These are phyloP conservation scores for Hypoxylon sp. DNA, from an alignment of 2,329 filamentous ascomycete genomes.

Conservation along the genomic window DNA sequence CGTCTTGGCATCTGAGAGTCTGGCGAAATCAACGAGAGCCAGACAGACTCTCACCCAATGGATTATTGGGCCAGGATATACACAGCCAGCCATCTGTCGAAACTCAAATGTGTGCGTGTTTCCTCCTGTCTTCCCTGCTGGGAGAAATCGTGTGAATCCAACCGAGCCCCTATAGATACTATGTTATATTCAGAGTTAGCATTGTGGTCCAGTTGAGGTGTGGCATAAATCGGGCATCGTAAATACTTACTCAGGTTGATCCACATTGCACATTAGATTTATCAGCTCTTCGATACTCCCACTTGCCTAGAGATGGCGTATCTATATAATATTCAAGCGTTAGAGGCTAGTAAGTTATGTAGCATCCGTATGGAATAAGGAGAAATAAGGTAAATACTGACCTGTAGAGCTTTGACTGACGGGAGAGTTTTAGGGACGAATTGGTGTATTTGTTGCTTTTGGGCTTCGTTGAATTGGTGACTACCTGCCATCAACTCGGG, in stretches of 20 bases:
- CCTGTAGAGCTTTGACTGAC: conserved; percentile 6
- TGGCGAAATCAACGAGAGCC: conserved; percentile 44
- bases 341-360: not conserved
- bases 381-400: not conserved
- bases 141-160: conserved; percentile 44
- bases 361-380: not conserved
- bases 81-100: conserved; percentile 48
- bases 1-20: conserved; percentile 18
- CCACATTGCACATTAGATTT: conserved; percentile 25
- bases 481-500: not conserved
- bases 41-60: conserved; percentile 46
- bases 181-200: not conserved
- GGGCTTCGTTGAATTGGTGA: not conserved
- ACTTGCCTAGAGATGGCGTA: conserved; percentile 44
- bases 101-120: conserved; percentile 51
- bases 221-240: not conserved
- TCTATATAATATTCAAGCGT: conserved; percentile 14
- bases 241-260: conserved; percentile 2
- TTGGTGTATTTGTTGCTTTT: conserved; percentile 11
- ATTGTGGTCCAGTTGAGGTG: not conserved
- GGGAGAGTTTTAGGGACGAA: conserved; percentile 32
- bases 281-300: conserved; percentile 38
- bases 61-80: conserved; percentile 46
- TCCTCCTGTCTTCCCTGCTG: conserved; percentile 38
- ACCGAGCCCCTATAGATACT: conserved; percentile 35